phyloP scores from a whole-genome alignment of 148 eudicot genomes.

The Heliosperma pusillum region DNA sequence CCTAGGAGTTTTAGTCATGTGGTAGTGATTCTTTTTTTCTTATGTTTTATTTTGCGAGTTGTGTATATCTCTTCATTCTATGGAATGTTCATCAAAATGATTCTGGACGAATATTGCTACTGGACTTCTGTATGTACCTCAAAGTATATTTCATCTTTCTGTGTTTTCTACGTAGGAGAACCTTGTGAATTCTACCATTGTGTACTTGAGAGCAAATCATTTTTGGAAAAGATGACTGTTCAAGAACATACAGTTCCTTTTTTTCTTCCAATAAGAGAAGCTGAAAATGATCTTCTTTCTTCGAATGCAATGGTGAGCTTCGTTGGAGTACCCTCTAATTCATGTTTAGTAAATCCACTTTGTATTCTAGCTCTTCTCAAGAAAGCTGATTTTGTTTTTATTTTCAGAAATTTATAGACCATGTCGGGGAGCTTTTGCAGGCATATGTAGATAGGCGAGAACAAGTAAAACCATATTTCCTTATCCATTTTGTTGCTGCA shows the following conservation, averaged over 20 bases:
- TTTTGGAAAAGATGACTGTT: conserved; percentile 97
- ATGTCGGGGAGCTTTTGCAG: conserved; percentile 88
- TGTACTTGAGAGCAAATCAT: conserved; percentile 96
- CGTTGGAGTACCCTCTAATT: conserved; percentile 29
- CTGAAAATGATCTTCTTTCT: conserved; percentile 86
- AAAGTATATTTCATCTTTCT: conserved; percentile 6
- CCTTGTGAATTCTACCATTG: conserved; percentile 86
- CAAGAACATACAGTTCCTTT: conserved; percentile 95
- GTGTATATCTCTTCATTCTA: not conserved
- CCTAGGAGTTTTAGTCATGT: not conserved
- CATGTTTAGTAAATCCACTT: conserved; percentile 5
- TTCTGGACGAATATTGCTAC: not conserved
- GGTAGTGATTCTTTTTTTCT: not conserved
- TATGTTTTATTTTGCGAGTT: not conserved
- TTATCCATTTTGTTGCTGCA: not conserved
- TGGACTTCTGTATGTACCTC: conserved; percentile 9
- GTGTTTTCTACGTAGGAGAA: conserved; percentile 57
- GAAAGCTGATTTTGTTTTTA: conserved; percentile 14
- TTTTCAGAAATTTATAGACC: conserved; percentile 88
- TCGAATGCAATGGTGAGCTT: conserved; percentile 96
- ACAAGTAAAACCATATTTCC: conserved; percentile 51
- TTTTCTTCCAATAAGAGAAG: conserved; percentile 88
- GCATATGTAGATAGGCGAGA: conserved; percentile 94
- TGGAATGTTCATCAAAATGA: not conserved
- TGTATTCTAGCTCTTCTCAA: conserved; percentile 15